Conservation (phyloP, 106 monocot species). For the Hemerocallis citrina region DNA sequence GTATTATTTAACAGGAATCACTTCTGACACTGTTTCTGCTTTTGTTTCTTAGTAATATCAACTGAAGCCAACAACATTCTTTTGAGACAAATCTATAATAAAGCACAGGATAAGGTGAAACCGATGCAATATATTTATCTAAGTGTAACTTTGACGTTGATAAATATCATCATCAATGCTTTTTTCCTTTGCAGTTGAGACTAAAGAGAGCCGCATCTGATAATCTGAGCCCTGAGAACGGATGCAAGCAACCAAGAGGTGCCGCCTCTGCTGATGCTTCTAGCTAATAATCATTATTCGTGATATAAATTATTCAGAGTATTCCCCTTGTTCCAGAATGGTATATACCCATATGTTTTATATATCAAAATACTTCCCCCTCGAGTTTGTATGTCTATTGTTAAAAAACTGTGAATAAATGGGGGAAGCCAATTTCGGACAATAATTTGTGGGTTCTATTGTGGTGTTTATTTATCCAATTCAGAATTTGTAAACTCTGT, state of each 20-base stretch:
- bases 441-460: no score
- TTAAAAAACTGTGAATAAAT: no score
- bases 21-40: background rate
- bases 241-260: constrained; percentile 58
- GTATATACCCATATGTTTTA: background rate
- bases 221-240: constrained; percentile 46
- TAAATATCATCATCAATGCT: background rate
- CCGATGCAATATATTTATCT: background rate
- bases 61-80: constrained; percentile 79
- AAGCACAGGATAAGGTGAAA: constrained; percentile 69
- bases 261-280: constrained; percentile 12
- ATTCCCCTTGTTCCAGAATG: background rate
- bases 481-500: no score
- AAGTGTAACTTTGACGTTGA: background rate
- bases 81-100: constrained; percentile 65
- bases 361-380: background rate
- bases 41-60: constrained; percentile 47
- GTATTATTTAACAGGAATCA: no score
- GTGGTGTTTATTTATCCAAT: no score
- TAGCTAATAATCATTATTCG: background rate
- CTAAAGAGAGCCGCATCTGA: constrained; percentile 80
- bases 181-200: constrained; percentile 40
- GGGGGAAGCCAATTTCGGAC: no score
- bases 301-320: background rate
- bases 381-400: background rate